Base-by-base conservation (phyloP, 148 eudicot species). In the Agrostemma githago region DNA sequence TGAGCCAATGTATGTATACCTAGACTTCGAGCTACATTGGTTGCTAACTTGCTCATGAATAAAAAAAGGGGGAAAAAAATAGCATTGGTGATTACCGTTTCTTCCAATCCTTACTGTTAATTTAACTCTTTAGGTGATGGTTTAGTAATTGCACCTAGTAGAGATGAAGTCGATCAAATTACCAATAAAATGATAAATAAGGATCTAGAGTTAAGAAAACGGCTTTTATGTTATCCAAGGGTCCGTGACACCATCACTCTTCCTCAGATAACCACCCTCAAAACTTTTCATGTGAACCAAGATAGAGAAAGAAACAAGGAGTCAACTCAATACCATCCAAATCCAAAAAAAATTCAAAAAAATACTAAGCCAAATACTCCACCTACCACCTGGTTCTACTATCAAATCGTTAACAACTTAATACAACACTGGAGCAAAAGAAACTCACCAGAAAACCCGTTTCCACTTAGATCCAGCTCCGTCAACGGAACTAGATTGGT, bases 381-480 rank as follows among this genome's bases (percentile, higher is more conserved):
- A 48, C 8, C 12, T 48, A 48, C 10, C 8, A 26, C 34, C 34
- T 26, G 34, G 34, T 26, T 26, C 34, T 26, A 26, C 34, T 26
- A 26, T 26, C 34, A 26, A 26, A 26, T 26, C 34, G 34, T 26
- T 48, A 42, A 6, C 42, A 51, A 34, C 0, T 12, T 4, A 21
- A 41, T 10, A 16, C 4, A 26, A 76, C 5, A 38, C 37, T 2
- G 40, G 14, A 19, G 59, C 7, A 4, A 51, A 11, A 10, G 66
- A 51, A 43, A 68, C 85, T 80, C 74, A 95, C 98, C 98, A 6
- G 93, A 89, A 84, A 95, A 95, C 62, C 92, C 90, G 76, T 95
- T 95, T 74, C 86, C 83, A 76, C 93, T 87, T 42, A 95, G 93
- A 95, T 95, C 97, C 74, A 95, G 76, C 72, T 95, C 93, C 51